Conservation (phyloP, 1,284 basidiomycete genomes). For the Sanghuangporus baumii region DNA sequence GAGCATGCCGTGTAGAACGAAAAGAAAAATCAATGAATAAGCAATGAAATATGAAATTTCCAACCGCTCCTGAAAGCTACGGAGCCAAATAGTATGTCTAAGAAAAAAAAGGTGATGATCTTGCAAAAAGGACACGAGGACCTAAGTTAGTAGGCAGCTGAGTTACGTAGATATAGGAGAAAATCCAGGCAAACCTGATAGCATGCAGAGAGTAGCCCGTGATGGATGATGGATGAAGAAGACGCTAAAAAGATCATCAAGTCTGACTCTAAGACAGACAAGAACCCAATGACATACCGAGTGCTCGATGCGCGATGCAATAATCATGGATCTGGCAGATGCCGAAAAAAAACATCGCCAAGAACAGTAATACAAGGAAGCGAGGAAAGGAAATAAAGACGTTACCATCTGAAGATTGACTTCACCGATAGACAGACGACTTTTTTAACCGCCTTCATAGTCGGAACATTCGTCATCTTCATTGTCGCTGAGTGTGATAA, state of each 20-base stretch:
- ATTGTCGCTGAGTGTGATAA: slow-evolving; percentile 6
- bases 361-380: neutral
- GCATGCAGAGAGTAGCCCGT: neutral
- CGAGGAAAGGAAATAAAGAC: neutral
- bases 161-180: neutral
- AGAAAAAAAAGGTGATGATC: too few species aligned
- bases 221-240: neutral
- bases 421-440: neutral
- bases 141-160: too few species aligned
- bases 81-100: too few species aligned
- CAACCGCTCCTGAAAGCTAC: too few species aligned
- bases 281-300: neutral
- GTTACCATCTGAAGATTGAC: neutral
- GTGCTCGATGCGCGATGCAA: neutral
- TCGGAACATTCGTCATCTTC: slow-evolving; percentile 2
- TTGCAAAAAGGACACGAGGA: too few species aligned
- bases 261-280: neutral
- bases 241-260: neutral
- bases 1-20: too few species aligned
- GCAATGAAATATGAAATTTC: too few species aligned
- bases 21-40: too few species aligned
- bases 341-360: neutral
- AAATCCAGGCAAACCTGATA: neutral
- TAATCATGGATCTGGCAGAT: neutral
- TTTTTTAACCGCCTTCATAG: neutral